These are phyloP conservation scores for Penicillium desertorum DNA, from an alignment of 495 filamentous ascomycete species.

Conservation along the genomic window DNA sequence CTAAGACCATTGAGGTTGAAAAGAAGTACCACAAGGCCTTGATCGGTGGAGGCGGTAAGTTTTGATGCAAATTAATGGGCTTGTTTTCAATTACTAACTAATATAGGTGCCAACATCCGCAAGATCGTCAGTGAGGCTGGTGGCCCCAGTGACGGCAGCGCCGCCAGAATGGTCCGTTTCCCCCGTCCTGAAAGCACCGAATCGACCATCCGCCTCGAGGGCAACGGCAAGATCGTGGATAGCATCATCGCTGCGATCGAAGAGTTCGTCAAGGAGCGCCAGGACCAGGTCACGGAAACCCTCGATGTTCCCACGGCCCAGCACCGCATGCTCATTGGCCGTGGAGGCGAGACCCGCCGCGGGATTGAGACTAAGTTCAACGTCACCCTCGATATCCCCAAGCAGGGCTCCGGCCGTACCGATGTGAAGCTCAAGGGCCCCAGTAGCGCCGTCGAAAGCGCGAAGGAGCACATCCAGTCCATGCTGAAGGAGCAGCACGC, in stretches of 20 bases:
- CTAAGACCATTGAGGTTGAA: constrained; percentile 80
- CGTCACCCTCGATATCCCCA: constrained; percentile 86
- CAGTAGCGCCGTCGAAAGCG: constrained; percentile 73
- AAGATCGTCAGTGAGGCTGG: constrained; percentile 85
- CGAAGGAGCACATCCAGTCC: constrained; percentile 76
- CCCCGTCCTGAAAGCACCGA: constrained; percentile 74
- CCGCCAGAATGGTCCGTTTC: constrained; percentile 87
- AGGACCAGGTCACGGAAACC: constrained; percentile 70
- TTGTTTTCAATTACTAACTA: constrained; percentile 34
- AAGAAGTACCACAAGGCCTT: constrained; percentile 87
- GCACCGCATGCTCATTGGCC: constrained; percentile 87
- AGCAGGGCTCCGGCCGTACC: constrained; percentile 64
- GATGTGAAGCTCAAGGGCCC: constrained; percentile 82
- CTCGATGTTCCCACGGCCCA: constrained; percentile 82
- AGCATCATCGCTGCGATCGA: constrained; percentile 83
- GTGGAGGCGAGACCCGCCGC: constrained; percentile 81
- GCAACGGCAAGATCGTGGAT: constrained; percentile 76
- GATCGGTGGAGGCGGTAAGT: constrained; percentile 85
- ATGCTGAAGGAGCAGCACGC: constrained; percentile 84
- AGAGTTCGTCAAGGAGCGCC: constrained; percentile 72
- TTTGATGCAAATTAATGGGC: constrained; percentile 4
- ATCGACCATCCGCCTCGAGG: constrained; percentile 84
- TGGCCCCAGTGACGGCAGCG: constrained; percentile 78
- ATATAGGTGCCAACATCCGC: constrained; percentile 77
- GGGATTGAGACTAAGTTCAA: constrained; percentile 87